A percentile compares a stretch with the other conserved stretches of the same genome.
phyloP scores from a whole-genome alignment of 2,329 filamentous ascomycete species.

The Penicillium digitatum region DNA sequence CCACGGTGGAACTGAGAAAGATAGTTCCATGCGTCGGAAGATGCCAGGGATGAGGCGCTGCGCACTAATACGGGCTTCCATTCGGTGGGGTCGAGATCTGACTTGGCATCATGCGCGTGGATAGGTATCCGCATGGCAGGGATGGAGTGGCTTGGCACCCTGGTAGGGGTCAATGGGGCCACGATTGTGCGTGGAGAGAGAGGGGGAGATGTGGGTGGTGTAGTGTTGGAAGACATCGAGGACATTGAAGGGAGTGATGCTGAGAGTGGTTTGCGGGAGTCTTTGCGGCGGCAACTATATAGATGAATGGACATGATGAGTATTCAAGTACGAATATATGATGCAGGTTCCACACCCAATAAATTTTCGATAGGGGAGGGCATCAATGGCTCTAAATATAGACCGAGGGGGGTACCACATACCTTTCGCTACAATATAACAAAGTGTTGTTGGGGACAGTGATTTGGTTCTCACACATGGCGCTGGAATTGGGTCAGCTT shows the following conservation, averaged over 20 bases:
- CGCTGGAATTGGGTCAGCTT: slow-evolving; percentile 44
- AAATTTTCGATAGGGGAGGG: background rate
- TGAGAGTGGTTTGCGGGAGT: slow-evolving; percentile 45
- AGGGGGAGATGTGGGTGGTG: slow-evolving; percentile 34
- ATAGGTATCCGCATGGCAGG: slow-evolving; percentile 38
- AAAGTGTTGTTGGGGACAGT: slow-evolving; percentile 57
- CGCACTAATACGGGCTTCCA: slow-evolving; percentile 46
- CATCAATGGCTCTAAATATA: background rate
- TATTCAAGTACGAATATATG: background rate
- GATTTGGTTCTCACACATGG: slow-evolving; percentile 64
- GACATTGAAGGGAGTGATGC: slow-evolving; percentile 35
- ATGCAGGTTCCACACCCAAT: slow-evolving; percentile 4
- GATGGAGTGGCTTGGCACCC: slow-evolving; percentile 14
- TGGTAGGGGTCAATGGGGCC: slow-evolving; percentile 36
- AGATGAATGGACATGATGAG: background rate
- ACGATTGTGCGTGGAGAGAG: slow-evolving; percentile 38
- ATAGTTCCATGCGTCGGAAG: slow-evolving; percentile 45
- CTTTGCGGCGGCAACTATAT: slow-evolving; percentile 45
- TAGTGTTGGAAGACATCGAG: slow-evolving; percentile 29
- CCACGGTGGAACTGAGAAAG: slow-evolving; percentile 43
- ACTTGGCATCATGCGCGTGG: slow-evolving; percentile 36
- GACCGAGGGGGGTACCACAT: slow-evolving; percentile 24
- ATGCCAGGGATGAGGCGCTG: slow-evolving; percentile 21
- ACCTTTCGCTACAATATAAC: slow-evolving; percentile 64
- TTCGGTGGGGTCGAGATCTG: slow-evolving; percentile 49